Conservation (phyloP, 169 alveolate genomes). For the Babesia divergens region DNA sequence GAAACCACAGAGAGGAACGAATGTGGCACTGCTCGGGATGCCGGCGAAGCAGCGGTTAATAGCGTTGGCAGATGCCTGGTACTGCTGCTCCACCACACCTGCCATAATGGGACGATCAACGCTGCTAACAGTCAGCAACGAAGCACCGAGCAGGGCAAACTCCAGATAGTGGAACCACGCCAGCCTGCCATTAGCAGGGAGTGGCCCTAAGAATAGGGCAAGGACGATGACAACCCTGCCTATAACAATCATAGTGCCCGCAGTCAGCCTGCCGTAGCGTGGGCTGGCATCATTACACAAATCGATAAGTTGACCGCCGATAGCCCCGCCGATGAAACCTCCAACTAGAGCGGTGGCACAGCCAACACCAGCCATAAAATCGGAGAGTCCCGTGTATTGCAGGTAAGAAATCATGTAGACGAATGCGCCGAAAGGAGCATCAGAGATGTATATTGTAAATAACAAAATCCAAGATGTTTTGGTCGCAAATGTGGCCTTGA, state of each 20-base stretch:
- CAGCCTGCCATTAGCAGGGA: neutral
- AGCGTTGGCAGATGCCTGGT: constrained; percentile 81
- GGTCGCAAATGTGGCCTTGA: constrained; percentile 1
- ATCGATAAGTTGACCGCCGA: constrained; percentile 84
- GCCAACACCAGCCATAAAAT: constrained; percentile 80
- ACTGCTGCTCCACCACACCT: constrained; percentile 82
- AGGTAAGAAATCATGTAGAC: constrained; percentile 83
- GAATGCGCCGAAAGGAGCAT: constrained; percentile 85
- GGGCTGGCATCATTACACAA: constrained; percentile 65
- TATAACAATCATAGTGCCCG: neutral
- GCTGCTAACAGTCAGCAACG: constrained; percentile 87
- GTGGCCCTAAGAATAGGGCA: neutral
- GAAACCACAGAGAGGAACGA: constrained; percentile 85
- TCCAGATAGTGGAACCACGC: constrained; percentile 30
- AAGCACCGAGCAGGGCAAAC: constrained; percentile 79
- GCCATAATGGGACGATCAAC: constrained; percentile 85
- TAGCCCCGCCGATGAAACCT: constrained; percentile 82
- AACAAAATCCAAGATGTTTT: neutral
- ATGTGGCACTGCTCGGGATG: constrained; percentile 80
- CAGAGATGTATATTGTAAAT: constrained; percentile 72
- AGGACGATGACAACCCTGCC: neutral
- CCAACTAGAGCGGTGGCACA: constrained; percentile 81
- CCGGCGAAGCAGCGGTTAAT: constrained; percentile 82
- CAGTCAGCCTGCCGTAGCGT: neutral
- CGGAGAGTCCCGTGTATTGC: constrained; percentile 84